phyloP scores from a whole-genome alignment of 768 basidiomycete genomes.

The Suillus occidentalis region DNA sequence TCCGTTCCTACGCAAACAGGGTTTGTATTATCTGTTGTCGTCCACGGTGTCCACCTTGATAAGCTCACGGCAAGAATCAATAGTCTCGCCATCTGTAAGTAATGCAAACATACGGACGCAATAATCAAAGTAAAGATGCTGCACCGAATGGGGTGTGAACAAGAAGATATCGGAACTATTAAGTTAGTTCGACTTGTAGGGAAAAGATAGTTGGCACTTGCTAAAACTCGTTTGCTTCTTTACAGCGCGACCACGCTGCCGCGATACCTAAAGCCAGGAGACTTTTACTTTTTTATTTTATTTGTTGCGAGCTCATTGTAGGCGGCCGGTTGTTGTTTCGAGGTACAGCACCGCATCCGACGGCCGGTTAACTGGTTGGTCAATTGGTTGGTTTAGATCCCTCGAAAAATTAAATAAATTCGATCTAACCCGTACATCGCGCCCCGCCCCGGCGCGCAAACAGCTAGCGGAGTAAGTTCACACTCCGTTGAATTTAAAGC shows the following conservation, averaged over 20 bases:
- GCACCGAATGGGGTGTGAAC: constrained; percentile 4
- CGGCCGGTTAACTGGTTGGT: neutral
- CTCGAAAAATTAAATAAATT: constrained; percentile 2
- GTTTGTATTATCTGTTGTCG: neutral
- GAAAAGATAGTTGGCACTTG: constrained; percentile 1
- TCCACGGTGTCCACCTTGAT: neutral
- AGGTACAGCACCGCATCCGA: neutral
- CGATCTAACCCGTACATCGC: neutral
- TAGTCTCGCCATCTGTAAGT: neutral
- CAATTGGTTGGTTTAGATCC: neutral
- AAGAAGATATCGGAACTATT: constrained; percentile 4
- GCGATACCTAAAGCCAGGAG: neutral
- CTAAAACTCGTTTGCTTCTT: constrained; percentile 5
- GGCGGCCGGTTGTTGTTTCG: no score
- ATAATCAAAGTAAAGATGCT: neutral
- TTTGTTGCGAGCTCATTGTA: constrained; percentile 5
- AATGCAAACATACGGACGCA: neutral
- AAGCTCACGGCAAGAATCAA: neutral
- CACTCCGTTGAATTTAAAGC: neutral
- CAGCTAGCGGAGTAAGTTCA: neutral
- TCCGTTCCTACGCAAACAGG: neutral
- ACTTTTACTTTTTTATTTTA: neutral
- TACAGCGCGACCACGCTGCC: neutral
- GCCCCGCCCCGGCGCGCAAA: neutral
- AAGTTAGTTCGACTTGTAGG: neutral